These are phyloP conservation scores for Pseudocercospora musae DNA, from an alignment of 2,329 filamentous ascomycete species.

Conservation along the genomic window DNA sequence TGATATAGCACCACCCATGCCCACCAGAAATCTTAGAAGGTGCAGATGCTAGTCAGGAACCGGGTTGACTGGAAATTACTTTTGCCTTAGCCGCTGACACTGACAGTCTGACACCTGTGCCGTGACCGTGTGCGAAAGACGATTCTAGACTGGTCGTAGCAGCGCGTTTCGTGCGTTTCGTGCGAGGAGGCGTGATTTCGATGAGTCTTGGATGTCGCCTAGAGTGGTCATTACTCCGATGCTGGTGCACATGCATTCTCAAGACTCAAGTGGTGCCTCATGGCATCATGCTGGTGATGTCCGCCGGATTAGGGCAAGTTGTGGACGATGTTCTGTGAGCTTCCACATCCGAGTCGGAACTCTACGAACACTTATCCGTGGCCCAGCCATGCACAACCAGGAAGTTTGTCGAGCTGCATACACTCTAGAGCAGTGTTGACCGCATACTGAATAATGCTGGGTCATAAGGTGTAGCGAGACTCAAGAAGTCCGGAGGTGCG, in stretches of 20 bases:
- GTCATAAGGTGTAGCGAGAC: no score
- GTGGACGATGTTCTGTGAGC: background rate
- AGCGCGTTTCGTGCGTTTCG: no score
- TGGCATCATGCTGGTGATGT: no score
- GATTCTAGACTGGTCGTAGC: background rate
- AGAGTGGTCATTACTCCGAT: background rate
- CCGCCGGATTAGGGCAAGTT: background rate
- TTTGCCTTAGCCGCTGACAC: background rate
- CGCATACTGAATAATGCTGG: no score
- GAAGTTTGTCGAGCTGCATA: no score
- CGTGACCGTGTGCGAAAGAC: background rate
- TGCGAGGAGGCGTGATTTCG: background rate
- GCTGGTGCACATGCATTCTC: no score
- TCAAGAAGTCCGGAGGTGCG: no score
- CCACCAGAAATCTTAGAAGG: background rate
- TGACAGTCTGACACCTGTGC: no score
- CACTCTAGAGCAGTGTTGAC: no score
- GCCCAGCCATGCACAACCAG: no score
- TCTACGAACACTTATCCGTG: background rate
- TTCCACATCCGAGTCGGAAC: background rate
- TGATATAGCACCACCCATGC: background rate
- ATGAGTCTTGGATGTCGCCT: background rate
- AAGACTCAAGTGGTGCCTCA: no score
- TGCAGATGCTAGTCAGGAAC: background rate
- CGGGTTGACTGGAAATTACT: background rate